Base-by-base conservation (phyloP, 495 filamentous ascomycete genomes). In the Paragyromitra xinjiangensis region DNA sequence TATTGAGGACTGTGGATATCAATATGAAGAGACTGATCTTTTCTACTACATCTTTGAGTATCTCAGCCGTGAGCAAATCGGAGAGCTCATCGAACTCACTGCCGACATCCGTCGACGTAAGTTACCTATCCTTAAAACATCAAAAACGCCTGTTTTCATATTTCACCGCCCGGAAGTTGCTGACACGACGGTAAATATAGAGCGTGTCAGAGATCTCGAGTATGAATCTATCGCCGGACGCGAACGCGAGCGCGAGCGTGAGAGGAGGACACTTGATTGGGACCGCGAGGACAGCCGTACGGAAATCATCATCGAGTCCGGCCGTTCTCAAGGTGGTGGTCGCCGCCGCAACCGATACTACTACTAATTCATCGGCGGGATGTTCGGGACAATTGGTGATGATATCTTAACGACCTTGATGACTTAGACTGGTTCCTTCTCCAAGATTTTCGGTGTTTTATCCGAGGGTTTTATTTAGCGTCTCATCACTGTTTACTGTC, bases 21-120 rank as follows among this genome's bases (percentile, higher is more conserved):
- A 93, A 78, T 98, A 90, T 81, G 94, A 98, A 81, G 95, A 98
- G 85, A 95, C 93, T 1, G 91, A 93, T 64, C 89, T 85, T 62
- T 97, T 92, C 84, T 98, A 92, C 84, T 98, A 98, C 81, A 88
- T 99, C 45, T 94, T 97, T 85, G 91, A 94, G 71, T 97, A 96
- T 83, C 87, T 99, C 53, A 69, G 82, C 75, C 80, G 97, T 93
- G 93, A 95, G 72, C 93, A 98, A 77, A 94, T 99, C 34, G 88
- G 92, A 53, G 87, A 91, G 82, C 90, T 98, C 11, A 91, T 97
- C 61, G 88, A 94, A 68, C 78, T 93, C 3, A 93, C 94, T 3
- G 92, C 97, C 65, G 88, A 92, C 3, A 94, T 98, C 82, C 92
- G 94, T 50, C 87, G 87, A 50, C 92, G 94, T 78, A 90, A 88